Conservation (phyloP, 139 green algal species). For the Eudorina sp. region DNA sequence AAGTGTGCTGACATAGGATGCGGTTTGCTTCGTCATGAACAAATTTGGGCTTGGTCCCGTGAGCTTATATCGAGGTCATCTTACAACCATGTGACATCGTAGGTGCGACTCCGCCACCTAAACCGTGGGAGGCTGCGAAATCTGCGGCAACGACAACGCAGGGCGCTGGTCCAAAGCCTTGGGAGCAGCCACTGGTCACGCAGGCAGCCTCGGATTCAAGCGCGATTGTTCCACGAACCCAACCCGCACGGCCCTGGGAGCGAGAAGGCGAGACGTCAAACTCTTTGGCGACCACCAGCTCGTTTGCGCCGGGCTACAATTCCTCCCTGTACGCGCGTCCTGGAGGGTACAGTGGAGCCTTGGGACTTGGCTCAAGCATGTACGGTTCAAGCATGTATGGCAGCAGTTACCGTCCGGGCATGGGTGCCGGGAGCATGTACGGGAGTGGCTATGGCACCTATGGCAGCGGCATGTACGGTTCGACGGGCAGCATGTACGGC, state of each 20-base stretch:
- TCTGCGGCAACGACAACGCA: neutral
- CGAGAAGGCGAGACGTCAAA: slow-evolving; percentile 40
- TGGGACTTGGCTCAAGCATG: neutral
- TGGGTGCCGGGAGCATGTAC: slow-evolving; percentile 43
- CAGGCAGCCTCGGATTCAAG: neutral
- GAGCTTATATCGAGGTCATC: neutral
- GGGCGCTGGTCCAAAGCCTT: slow-evolving; percentile 66
- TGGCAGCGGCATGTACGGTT: slow-evolving; percentile 61
- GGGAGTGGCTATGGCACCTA: slow-evolving; percentile 27
- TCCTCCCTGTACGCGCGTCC: neutral
- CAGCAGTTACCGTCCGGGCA: slow-evolving; percentile 10
- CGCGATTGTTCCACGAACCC: neutral
- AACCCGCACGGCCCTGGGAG: slow-evolving; percentile 62
- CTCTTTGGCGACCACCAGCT: neutral
- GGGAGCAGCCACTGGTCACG: slow-evolving; percentile 54
- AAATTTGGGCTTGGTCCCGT: neutral
- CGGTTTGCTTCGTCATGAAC: neutral
- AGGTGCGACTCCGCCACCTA: slow-evolving; percentile 61
- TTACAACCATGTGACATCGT: too few relatives aligned
- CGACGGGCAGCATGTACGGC: slow-evolving; percentile 57
- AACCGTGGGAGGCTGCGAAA: slow-evolving; percentile 74
- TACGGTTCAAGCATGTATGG: slow-evolving; percentile 25
- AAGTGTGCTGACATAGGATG: slow-evolving; percentile 27
- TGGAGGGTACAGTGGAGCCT: neutral
- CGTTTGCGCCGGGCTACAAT: neutral